phyloP scores from a whole-genome alignment of 176 grass and related monocot genomes.

The Zoysia japonica region DNA sequence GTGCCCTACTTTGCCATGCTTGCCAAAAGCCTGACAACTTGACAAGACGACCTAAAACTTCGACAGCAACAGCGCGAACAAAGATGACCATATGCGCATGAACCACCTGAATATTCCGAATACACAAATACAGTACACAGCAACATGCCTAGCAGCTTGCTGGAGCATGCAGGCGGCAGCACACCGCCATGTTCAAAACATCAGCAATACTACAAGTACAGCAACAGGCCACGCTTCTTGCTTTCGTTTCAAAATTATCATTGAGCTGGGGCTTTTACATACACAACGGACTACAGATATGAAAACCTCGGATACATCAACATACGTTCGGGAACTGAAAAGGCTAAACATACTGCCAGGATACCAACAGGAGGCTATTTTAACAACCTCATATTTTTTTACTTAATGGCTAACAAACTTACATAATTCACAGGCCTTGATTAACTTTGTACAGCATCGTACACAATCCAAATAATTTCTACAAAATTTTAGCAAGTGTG shows the following conservation, averaged over 20 bases:
- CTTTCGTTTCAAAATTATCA: constrained; percentile 1
- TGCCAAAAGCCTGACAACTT: no score
- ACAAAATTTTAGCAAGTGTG: constrained; percentile 35
- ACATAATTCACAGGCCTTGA: constrained; percentile 28
- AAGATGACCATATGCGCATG: neutral
- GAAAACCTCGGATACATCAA: constrained; percentile 3
- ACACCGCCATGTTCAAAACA: no score
- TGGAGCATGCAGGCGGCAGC: no score
- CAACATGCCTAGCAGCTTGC: no score
- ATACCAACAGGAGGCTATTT: neutral
- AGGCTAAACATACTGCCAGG: neutral
- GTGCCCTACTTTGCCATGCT: neutral
- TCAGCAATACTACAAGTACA: neutral
- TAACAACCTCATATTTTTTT: neutral
- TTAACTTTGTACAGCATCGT: constrained; percentile 33
- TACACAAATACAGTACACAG: neutral
- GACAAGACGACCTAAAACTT: no score
- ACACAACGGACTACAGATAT: constrained; percentile 20
- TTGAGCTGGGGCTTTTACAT: neutral
- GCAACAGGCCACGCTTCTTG: neutral
- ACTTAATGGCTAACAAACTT: neutral
- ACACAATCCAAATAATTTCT: constrained; percentile 17
- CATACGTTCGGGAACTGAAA: neutral
- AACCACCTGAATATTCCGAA: neutral
- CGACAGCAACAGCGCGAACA: no score